phyloP scores from a whole-genome alignment of 257 asterid genomes.

The Ballota nigra region DNA sequence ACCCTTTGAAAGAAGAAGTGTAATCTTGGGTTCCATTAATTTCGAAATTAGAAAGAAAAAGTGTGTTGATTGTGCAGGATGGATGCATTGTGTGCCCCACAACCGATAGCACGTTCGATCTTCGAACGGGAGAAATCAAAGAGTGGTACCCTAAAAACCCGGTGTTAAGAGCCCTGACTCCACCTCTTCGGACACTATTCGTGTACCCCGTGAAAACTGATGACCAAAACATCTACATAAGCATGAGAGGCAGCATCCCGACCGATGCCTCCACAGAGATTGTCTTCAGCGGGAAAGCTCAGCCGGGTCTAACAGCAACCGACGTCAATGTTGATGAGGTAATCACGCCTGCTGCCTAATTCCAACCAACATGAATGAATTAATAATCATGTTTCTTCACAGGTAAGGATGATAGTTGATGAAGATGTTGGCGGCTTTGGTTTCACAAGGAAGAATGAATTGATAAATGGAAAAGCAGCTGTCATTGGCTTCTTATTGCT shows the following conservation, averaged over 20 bases:
- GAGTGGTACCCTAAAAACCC: constrained; percentile 98
- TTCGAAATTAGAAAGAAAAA: no score
- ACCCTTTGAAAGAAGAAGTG: no score
- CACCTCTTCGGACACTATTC: constrained; percentile 64
- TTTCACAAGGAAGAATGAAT: constrained; percentile 69
- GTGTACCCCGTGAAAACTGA: constrained; percentile 68
- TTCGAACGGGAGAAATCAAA: constrained; percentile 74
- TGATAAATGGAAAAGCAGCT: constrained; percentile 93
- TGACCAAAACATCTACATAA: constrained; percentile 63
- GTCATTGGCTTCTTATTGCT: constrained; percentile 79
- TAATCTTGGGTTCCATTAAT: no score
- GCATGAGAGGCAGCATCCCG: constrained; percentile 39
- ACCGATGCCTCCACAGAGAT: constrained; percentile 65
- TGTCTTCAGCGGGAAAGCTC: constrained; percentile 95
- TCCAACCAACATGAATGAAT: no score
- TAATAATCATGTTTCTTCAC: no score
- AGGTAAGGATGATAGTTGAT: constrained; percentile 88
- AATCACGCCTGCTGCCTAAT: no score
- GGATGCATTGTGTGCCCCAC: constrained; percentile 95
- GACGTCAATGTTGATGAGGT: constrained; percentile 96
- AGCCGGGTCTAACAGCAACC: constrained; percentile 81
- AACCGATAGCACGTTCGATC: constrained; percentile 88
- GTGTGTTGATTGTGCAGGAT: constrained; percentile 49
- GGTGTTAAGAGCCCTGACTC: constrained; percentile 83
- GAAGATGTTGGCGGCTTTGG: constrained; percentile 72